Percentiles rank a stretch among this genome's conserved stretches.
These are phyloP conservation scores for Deinandra increscens DNA, from an alignment of 129 eudicot genomes.

Conservation along the genomic window DNA sequence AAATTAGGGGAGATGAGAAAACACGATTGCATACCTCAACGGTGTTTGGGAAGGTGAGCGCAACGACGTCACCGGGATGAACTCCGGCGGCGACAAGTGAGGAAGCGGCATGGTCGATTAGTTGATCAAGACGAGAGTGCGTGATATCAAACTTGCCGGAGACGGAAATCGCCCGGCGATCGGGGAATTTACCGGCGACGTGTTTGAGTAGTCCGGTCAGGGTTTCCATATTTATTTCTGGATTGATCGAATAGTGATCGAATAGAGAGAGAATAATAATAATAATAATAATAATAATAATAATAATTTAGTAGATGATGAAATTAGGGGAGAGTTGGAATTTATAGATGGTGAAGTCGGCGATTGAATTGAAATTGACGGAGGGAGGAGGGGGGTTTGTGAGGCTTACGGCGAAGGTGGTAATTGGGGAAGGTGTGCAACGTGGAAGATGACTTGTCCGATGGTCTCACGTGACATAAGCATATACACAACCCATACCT, in stretches of 20 bases:
- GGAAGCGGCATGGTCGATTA: slow-evolving; percentile 60
- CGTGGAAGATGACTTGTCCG: slow-evolving; percentile 29
- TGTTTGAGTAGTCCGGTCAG: slow-evolving; percentile 55
- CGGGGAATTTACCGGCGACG: slow-evolving; percentile 57
- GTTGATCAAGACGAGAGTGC: slow-evolving; percentile 52
- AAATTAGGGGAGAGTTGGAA: background rate
- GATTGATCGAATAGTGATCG: background rate
- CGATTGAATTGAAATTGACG: no score
- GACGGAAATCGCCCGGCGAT: slow-evolving; percentile 72
- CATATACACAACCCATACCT: no score
- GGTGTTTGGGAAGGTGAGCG: slow-evolving; percentile 96
- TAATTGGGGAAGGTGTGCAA: slow-evolving; percentile 40
- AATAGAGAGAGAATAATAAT: background rate
- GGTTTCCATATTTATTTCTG: slow-evolving; percentile 47
- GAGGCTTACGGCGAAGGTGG: slow-evolving; percentile 34
- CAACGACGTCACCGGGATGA: slow-evolving; percentile 71
- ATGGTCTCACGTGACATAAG: no score
- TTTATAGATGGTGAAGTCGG: slow-evolving; percentile 29
- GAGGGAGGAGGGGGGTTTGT: background rate
- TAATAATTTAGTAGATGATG: no score
- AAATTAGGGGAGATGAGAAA: background rate
- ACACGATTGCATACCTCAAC: slow-evolving; percentile 51
- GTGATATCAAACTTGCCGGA: slow-evolving; percentile 72
- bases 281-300: no score
- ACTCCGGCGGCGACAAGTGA: slow-evolving; percentile 73